Evolutionary conservation across 106 monocot genomes (phyloP), one percentile per base, ranked within the genome.

Genomic region (Vanilla planifolia): DNA sequence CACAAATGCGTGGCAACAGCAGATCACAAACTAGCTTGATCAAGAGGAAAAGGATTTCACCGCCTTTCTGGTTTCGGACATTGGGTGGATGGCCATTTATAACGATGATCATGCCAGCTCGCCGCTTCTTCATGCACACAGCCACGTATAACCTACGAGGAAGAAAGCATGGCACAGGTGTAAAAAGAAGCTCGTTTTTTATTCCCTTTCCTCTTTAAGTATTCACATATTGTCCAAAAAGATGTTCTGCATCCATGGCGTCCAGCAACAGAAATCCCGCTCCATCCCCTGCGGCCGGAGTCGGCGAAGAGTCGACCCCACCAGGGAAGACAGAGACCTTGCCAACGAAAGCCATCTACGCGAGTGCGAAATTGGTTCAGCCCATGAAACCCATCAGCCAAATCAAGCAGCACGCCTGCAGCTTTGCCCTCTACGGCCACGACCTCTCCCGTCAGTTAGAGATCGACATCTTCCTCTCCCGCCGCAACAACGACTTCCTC

Each of bases 371-470:
- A 67, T 51, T 79, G 84, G 16, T 85, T 41, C 92, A 84, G 61
- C 60, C 84, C 24, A 22, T 84, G 88, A 75, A 76, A 40, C 88
- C 88, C 8, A 72, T 81, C 48, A 9, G 36, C 28, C 66, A 79
- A 60, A 62, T 92, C 64, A 76, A 73, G 78, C 84, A 84, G 67
- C 88, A 92, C 77, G 59, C 51, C 14, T 92, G 92, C 76, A 79
- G 58, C 59, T 88, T 88, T 68, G 84, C 92, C 4, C 60, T 92
- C 11, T 88, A 84, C 78, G 77, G 53, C 21, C 92, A 92, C 68
- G 88, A 92, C 60, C 80, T 67, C 60, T n/a, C 22, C 69, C 84
- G 79, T n/a, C 88, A 88, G 78, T 70, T 88, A 35, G 88, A 84
- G 81, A 75, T 77, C 26, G 84, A 88, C 78, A 84, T 73, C 73